These are phyloP conservation scores for Podila minutissima DNA, from an alignment of 192 early-diverging fungal species.

Conservation along the genomic window DNA sequence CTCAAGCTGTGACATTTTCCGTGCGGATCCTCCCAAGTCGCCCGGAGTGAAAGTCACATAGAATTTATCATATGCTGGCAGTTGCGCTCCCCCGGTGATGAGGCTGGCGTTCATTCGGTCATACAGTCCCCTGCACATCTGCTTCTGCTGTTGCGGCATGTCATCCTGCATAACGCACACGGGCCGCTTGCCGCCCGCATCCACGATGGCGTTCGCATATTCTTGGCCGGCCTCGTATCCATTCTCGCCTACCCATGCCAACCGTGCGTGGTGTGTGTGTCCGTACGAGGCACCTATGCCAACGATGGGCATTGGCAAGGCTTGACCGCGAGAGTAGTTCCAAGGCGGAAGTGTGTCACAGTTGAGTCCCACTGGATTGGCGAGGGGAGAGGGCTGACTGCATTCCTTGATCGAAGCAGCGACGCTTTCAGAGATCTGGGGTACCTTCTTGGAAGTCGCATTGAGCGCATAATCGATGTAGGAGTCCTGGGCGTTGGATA, in stretches of 20 bases:
- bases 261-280: neutral
- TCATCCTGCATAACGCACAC: constrained; percentile 35
- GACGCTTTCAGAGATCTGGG: neutral
- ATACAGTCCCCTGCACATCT: constrained; percentile 30
- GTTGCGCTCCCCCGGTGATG: neutral
- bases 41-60: constrained; percentile 7
- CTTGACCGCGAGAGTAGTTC: constrained; percentile 30
- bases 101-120: constrained; percentile 1
- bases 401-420: neutral
- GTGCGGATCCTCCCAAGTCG: constrained; percentile 12
- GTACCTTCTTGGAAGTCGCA: constrained; percentile 5
- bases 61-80: constrained; percentile 18
- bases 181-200: neutral
- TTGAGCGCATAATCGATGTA: constrained; percentile 32
- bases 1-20: neutral
- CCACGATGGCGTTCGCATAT: constrained; percentile 23
- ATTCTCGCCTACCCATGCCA: constrained; percentile 42
- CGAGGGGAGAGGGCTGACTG: neutral
- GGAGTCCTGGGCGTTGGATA: constrained; percentile 11
- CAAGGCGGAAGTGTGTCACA: constrained; percentile 10
- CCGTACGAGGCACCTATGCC: constrained; percentile 26
- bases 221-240: constrained; percentile 18
- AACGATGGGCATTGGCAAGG: constrained; percentile 25
- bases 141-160: constrained; percentile 17
- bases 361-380: neutral